A percentile compares a stretch with the other conserved stretches of the same genome.
Conservation (phyloP, 2,329 filamentous ascomycete genomes). For the Ophioceras dolichostomum region DNA sequence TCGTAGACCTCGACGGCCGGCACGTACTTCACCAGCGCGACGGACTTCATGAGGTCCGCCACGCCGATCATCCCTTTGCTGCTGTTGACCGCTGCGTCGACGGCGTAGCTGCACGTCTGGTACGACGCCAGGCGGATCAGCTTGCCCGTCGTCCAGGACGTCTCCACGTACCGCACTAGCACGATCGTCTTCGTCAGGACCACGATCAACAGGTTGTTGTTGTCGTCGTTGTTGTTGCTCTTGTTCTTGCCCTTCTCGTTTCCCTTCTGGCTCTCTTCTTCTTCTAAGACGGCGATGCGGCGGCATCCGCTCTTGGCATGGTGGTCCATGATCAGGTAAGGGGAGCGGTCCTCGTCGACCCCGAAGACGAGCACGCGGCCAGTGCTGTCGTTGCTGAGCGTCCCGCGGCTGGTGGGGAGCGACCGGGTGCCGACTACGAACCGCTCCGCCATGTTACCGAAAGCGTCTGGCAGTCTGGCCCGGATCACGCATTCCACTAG, state of each 20-base stretch:
- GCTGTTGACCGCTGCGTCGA: constrained; percentile 64
- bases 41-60: constrained; percentile 87
- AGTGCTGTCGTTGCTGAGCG: constrained; percentile 12
- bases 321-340: constrained; percentile 54
- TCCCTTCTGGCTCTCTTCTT: too few relatives aligned
- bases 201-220: constrained; percentile 72
- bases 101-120: constrained; percentile 70
- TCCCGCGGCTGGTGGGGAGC: constrained; percentile 30
- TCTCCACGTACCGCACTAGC: constrained; percentile 42
- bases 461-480: constrained; percentile 52
- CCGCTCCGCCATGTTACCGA: constrained; percentile 51
- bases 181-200: constrained; percentile 81
- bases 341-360: constrained; percentile 65
- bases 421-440: constrained; percentile 90
- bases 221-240: too few relatives aligned
- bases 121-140: constrained; percentile 65
- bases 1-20: constrained; percentile 22
- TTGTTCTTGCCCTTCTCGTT: too few relatives aligned
- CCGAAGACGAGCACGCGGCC: constrained; percentile 81
- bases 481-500: constrained; percentile 77
- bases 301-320: constrained; percentile 70
- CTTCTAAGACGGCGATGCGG: constrained; percentile 28
- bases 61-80: constrained; percentile 74
- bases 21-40: constrained; percentile 64
- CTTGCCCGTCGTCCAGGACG: constrained; percentile 38